phyloP scores from a whole-genome alignment of 2,329 filamentous ascomycete genomes.

The Sporothrix globosa region DNA sequence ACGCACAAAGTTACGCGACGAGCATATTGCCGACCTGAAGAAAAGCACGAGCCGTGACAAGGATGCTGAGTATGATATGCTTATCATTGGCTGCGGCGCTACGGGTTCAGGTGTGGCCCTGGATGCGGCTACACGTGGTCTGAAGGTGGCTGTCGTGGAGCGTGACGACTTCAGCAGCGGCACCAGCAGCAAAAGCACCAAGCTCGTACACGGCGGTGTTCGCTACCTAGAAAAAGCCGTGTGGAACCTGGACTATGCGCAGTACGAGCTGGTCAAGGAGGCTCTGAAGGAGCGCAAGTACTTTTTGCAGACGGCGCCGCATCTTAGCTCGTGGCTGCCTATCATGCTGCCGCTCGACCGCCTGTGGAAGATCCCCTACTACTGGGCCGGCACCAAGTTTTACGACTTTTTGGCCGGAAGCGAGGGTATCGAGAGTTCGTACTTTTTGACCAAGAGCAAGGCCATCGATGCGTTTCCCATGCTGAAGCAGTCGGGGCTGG shows the following conservation, averaged over 20 bases:
- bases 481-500: constrained; percentile 70
- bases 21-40: constrained; percentile 66
- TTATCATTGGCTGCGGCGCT: constrained; percentile 78
- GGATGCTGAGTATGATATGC: constrained; percentile 68
- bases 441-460: constrained; percentile 77
- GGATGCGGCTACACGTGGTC: constrained; percentile 75
- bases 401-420: constrained; percentile 81
- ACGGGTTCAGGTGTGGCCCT: constrained; percentile 80
- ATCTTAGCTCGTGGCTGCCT: constrained; percentile 77
- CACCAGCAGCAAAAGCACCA: constrained; percentile 84
- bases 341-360: constrained; percentile 81
- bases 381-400: constrained; percentile 71
- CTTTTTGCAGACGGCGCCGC: constrained; percentile 79
- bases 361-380: constrained; percentile 81
- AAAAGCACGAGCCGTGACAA: constrained; percentile 44
- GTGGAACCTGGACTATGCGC: constrained; percentile 81
- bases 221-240: constrained; percentile 84
- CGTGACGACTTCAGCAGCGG: constrained; percentile 80
- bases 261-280: constrained; percentile 79
- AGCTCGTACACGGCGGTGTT: constrained; percentile 84
- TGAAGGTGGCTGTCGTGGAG: constrained; percentile 80
- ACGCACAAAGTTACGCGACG: constrained; percentile 61
- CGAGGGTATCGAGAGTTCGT: constrained; percentile 81
- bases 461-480: constrained; percentile 78
- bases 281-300: constrained; percentile 80